phyloP scores from a whole-genome alignment of 768 basidiomycete genomes.

The Lactarius hatsudake region DNA sequence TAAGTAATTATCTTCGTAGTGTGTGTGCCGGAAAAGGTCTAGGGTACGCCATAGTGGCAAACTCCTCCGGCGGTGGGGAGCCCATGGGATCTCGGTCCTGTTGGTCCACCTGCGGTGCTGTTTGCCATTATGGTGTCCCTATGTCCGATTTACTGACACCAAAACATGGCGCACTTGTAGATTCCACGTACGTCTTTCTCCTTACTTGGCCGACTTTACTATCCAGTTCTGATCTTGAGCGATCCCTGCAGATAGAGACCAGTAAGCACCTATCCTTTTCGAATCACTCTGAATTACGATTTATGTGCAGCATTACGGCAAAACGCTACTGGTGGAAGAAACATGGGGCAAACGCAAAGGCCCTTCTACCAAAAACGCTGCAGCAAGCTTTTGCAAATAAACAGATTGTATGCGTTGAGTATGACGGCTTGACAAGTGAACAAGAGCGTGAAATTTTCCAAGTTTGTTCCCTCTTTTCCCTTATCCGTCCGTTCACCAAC shows the following conservation, averaged over 20 bases:
- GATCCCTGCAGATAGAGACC: conserved; percentile 40
- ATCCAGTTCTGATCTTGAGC: neutral
- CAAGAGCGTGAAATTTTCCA: conserved; percentile 74
- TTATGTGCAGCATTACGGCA: conserved; percentile 43
- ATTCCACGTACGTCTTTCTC: conserved; percentile 50
- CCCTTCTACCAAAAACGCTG: conserved; percentile 39
- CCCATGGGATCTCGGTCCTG: neutral
- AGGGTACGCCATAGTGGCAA: neutral
- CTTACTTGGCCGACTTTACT: conserved; percentile 5
- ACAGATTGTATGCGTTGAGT: conserved; percentile 76
- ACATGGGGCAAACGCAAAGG: conserved; percentile 43
- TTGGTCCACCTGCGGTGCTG: conserved; percentile 12
- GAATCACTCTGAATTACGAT: conserved; percentile 15
- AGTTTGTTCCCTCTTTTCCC: conserved; percentile 37
- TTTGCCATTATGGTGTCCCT: conserved; percentile 10
- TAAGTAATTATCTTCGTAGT: conserved; percentile 36
- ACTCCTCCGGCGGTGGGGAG: conserved; percentile 8
- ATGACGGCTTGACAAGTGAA: conserved; percentile 44
- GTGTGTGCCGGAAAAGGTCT: neutral
- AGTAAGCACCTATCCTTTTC: conserved; percentile 37
- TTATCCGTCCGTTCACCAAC: conserved; percentile 5
- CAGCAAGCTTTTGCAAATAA: conserved; percentile 62
- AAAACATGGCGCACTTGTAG: conserved; percentile 32
- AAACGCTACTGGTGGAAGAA: conserved; percentile 26
- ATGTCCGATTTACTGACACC: conserved; percentile 5